A percentile compares a stretch with the other conserved stretches of the same genome.
These are phyloP conservation scores for Suillus discolor DNA, from an alignment of 768 basidiomycete genomes.

Conservation along the genomic window DNA sequence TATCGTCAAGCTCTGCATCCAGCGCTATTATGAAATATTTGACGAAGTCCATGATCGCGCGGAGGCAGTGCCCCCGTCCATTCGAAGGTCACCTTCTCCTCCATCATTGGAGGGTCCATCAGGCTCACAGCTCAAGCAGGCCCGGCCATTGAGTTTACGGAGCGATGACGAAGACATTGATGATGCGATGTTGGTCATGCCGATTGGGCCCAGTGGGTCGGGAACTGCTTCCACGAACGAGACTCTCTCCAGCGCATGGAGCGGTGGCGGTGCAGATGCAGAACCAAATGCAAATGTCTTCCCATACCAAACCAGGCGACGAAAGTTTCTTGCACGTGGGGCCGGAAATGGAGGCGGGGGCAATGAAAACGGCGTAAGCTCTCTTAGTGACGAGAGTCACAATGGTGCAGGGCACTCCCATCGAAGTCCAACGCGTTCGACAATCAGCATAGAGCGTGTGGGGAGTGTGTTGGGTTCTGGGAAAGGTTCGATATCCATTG, in stretches of 20 bases:
- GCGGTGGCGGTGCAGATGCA: conserved; percentile 22
- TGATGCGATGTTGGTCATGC: conserved; percentile 76
- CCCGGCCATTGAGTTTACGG: conserved; percentile 28
- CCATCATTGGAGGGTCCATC: conserved; percentile 24
- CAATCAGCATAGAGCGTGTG: conserved; percentile 62
- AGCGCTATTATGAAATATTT: conserved; percentile 84
- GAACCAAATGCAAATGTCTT: conserved; percentile 12
- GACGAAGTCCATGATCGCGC: conserved; percentile 76
- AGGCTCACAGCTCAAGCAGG: conserved; percentile 24
- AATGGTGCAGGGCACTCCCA: conserved; percentile 26
- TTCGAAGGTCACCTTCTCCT: conserved; percentile 29
- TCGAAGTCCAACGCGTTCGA: conserved; percentile 52
- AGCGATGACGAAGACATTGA: conserved; percentile 73
- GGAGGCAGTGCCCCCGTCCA: conserved; percentile 50
- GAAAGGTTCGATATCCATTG: conserved; percentile 66
- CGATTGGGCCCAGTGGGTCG: conserved; percentile 49
- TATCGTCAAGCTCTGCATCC: conserved; percentile 76
- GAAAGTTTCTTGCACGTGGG: conserved; percentile 34
- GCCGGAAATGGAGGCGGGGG: not conserved
- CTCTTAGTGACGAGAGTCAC: conserved; percentile 37
- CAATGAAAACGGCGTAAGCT: conserved; percentile 28
- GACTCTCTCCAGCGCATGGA: conserved; percentile 31
- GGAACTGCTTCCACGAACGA: conserved; percentile 13
- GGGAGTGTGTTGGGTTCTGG: conserved; percentile 34
- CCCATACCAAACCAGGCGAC: conserved; percentile 44